A percentile compares a stretch with the other conserved stretches of the same genome.
Evolutionary conservation across 345 rosid genomes (phyloP).

Genomic region (Lumnitzera littorea): DNA sequence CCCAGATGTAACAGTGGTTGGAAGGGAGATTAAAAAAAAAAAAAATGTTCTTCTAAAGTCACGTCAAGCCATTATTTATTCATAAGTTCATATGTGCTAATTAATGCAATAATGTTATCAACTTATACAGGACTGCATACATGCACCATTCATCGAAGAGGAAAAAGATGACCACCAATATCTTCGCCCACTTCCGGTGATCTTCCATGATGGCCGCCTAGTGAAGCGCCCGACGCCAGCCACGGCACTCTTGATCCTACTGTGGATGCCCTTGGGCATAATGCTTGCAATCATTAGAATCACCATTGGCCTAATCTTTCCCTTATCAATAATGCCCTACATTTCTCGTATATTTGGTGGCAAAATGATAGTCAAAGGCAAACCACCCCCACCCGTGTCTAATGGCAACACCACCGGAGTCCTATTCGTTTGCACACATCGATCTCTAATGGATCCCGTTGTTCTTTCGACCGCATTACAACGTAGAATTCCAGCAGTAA

Average conservation of each 20-base stretch:
- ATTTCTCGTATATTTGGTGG: slow-evolving; percentile 47
- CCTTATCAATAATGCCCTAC: slow-evolving; percentile 60
- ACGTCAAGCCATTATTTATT: no score
- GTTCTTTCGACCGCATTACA: slow-evolving; percentile 55
- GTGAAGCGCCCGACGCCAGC: slow-evolving; percentile 77
- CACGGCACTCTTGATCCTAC: slow-evolving; percentile 60
- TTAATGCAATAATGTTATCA: background rate
- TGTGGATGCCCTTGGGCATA: slow-evolving; percentile 87
- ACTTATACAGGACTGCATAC: slow-evolving; percentile 40
- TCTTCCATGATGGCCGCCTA: slow-evolving; percentile 92
- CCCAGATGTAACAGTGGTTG: no score
- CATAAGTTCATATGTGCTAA: background rate
- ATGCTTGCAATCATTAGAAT: slow-evolving; percentile 49
- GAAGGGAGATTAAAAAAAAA: no score
- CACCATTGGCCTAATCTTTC: slow-evolving; percentile 41
- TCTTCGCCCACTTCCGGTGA: slow-evolving; percentile 62
- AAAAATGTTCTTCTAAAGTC: no score
- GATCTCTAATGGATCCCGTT: slow-evolving; percentile 87
- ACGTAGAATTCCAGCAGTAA: slow-evolving; percentile 77
- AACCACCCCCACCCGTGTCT: slow-evolving; percentile 46
- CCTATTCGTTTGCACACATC: slow-evolving; percentile 77
- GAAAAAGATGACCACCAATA: slow-evolving; percentile 16
- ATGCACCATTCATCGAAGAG: slow-evolving; percentile 36
- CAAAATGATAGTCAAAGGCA: slow-evolving; percentile 64
- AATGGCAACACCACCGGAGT: slow-evolving; percentile 35